Evolutionary conservation across 148 eudicot genomes (phyloP).

Genomic region (Polygonum maritimum): DNA sequence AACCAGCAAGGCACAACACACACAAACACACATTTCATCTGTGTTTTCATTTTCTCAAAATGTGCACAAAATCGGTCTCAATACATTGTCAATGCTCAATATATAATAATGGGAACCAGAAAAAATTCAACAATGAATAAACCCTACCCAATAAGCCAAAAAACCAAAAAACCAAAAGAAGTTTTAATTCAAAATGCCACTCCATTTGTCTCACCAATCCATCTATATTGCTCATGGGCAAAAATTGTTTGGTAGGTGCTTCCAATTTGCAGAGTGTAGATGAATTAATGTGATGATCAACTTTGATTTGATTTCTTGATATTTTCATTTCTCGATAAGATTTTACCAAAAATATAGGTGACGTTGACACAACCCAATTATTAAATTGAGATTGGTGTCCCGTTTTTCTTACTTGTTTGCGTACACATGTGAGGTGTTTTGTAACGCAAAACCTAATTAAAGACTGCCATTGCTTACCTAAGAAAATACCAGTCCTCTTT

Average conservation of each 20-base stretch:
- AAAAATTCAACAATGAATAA: not conserved
- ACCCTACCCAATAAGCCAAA: not conserved
- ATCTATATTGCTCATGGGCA: not conserved
- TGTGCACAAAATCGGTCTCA: not conserved
- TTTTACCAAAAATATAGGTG: too few relatives aligned
- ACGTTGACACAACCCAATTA: too few relatives aligned
- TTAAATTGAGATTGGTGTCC: too few relatives aligned
- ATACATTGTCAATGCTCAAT: not conserved
- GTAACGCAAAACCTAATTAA: too few relatives aligned
- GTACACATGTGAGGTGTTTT: too few relatives aligned
- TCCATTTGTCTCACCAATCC: constrained; percentile 6
- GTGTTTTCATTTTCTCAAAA: not conserved
- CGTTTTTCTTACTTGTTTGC: too few relatives aligned
- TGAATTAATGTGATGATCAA: not conserved
- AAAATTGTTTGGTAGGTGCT: constrained; percentile 1
- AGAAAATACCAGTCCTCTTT: too few relatives aligned
- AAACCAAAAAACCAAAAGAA: not conserved
- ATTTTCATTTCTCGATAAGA: not conserved
- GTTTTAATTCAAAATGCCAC: not conserved
- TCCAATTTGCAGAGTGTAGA: constrained; percentile 1
- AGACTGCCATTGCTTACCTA: too few relatives aligned
- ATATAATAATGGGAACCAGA: not conserved
- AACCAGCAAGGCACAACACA: not conserved
- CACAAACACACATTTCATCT: not conserved
- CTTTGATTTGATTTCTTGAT: not conserved